phyloP scores from a whole-genome alignment of 352 stramenopile genomes.

The Globisporangium lucens region DNA sequence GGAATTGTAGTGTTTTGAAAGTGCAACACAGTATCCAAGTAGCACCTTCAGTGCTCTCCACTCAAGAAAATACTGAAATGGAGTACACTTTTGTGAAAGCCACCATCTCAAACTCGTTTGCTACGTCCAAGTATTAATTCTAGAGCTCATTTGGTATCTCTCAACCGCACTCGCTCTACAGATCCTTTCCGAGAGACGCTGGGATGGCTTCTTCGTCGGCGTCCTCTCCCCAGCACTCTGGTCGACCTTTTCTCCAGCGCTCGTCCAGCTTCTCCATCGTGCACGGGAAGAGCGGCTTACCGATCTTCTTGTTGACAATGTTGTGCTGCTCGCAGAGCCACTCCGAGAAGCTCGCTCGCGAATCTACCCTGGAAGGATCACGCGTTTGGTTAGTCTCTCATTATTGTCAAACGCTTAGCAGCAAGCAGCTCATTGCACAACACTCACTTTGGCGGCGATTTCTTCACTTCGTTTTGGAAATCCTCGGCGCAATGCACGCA shows the following conservation, averaged over 20 bases:
- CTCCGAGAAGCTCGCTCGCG: slow-evolving; percentile 89
- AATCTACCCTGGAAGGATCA: slow-evolving; percentile 66
- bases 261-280: slow-evolving; percentile 92
- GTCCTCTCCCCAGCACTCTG: slow-evolving; percentile 81
- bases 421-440: neutral
- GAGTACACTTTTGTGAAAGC: neutral
- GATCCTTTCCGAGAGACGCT: slow-evolving; percentile 22
- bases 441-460: slow-evolving; percentile 87
- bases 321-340: slow-evolving; percentile 99
- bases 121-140: neutral
- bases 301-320: slow-evolving; percentile 96
- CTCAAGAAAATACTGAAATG: neutral
- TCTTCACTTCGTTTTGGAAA: slow-evolving; percentile 93
- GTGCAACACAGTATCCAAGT: neutral
- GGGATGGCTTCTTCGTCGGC: slow-evolving; percentile 28
- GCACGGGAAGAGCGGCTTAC: slow-evolving; percentile 93
- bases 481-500: slow-evolving; percentile 94
- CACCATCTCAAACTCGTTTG: neutral
- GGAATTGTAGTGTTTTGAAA: slow-evolving; percentile 7
- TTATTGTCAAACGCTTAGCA: neutral
- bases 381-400: neutral
- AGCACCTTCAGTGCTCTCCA: neutral
- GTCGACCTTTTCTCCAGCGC: slow-evolving; percentile 91
- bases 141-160: neutral
- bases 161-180: slow-evolving; percentile 3